A percentile compares a stretch with the other conserved stretches of the same genome.
Conservation (phyloP, 495 filamentous ascomycete genomes). For the Aspergillus hancockii region DNA sequence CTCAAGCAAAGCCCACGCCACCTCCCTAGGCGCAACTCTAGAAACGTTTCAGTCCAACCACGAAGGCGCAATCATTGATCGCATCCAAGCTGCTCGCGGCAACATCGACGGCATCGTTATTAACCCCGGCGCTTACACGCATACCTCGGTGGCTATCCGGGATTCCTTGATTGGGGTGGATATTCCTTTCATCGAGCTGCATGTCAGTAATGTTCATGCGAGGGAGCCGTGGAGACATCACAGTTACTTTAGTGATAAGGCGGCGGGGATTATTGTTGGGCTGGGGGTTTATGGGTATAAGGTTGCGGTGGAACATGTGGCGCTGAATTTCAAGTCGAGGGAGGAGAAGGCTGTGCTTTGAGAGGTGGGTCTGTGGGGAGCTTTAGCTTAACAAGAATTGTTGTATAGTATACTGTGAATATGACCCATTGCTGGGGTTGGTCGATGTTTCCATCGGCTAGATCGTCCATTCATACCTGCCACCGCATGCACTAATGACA, state of each 20-base stretch:
- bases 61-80: slow-evolving; percentile 64
- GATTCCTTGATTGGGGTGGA: slow-evolving; percentile 65
- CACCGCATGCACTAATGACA: not conserved
- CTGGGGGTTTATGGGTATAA: slow-evolving; percentile 69
- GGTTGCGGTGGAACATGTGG: slow-evolving; percentile 65
- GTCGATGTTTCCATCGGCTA: not conserved
- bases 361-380: not conserved
- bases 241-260: slow-evolving; percentile 71
- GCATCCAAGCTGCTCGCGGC: slow-evolving; percentile 56
- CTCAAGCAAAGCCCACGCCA: slow-evolving; percentile 44
- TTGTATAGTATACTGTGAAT: not conserved
- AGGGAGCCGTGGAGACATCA: slow-evolving; percentile 63
- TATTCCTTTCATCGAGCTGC: slow-evolving; percentile 71
- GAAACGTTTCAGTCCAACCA: slow-evolving; percentile 65
- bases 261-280: slow-evolving; percentile 65
- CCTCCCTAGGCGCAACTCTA: slow-evolving; percentile 41
- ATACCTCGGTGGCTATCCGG: slow-evolving; percentile 66
- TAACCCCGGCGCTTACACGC: slow-evolving; percentile 69
- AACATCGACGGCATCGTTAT: slow-evolving; percentile 63
- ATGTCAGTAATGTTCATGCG: slow-evolving; percentile 69
- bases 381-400: not conserved
- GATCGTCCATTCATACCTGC: not conserved
- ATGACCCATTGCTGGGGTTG: not conserved
- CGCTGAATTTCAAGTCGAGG: slow-evolving; percentile 41
- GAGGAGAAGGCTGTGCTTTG: slow-evolving; percentile 24